Evolutionary conservation across 768 basidiomycete genomes (phyloP).

Genomic region (Gloeostereum incarnatum): DNA sequence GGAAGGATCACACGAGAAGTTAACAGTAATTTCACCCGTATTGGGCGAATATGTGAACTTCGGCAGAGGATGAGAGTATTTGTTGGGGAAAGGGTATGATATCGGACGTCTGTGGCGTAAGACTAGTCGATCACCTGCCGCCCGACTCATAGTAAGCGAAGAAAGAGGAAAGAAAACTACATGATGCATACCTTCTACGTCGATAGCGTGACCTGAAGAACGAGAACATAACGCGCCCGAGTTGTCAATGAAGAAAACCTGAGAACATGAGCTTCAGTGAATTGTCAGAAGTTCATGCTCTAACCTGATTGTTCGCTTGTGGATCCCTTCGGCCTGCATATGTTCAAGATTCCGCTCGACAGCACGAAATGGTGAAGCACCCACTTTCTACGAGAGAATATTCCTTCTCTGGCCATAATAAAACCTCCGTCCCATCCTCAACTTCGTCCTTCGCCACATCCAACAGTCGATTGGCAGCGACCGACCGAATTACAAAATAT

Average conservation of each 20-base stretch:
- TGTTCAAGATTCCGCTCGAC: background rate
- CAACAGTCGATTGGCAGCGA: constrained; percentile 42
- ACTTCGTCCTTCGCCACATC: constrained; percentile 45
- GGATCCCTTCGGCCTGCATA: constrained; percentile 54
- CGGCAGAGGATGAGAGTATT: constrained; percentile 69
- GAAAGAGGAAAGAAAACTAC: too few species aligned
- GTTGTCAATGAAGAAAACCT: constrained; percentile 83
- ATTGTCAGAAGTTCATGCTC: constrained; percentile 7
- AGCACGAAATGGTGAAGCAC: constrained; percentile 10
- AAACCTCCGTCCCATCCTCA: constrained; percentile 53
- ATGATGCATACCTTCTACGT: constrained; percentile 75
- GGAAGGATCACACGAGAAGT: constrained; percentile 55
- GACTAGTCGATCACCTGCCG: constrained; percentile 57
- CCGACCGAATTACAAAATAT: constrained; percentile 54
- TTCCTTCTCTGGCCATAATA: constrained; percentile 69
- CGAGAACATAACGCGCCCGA: constrained; percentile 71
- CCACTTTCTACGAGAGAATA: constrained; percentile 70
- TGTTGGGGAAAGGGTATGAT: constrained; percentile 70
- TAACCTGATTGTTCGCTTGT: constrained; percentile 68
- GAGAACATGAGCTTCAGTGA: background rate
- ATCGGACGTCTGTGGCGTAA: constrained; percentile 72
- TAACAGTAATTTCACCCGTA: constrained; percentile 50
- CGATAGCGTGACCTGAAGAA: constrained; percentile 73
- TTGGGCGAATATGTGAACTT: constrained; percentile 49
- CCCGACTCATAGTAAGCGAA: too few species aligned